Conservation (phyloP, 352 stramenopile genomes). For the Phytopythium montanum region DNA sequence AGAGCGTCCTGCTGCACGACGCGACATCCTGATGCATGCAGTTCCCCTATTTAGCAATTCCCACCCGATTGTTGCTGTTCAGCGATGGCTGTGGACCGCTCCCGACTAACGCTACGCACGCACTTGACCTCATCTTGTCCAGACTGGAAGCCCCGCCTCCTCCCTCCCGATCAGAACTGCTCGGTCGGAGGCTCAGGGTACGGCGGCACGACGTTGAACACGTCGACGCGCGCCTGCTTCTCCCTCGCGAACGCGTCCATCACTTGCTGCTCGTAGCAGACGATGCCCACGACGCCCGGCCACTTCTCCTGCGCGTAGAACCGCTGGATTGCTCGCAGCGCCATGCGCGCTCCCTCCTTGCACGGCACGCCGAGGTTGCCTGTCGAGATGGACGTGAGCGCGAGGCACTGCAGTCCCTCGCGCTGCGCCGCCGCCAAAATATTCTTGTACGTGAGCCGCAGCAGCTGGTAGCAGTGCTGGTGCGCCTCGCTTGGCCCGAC, state of each 20-base stretch:
- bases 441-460: constrained; percentile 32
- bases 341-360: constrained; percentile 22
- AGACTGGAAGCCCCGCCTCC: too few species aligned
- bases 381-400: constrained; percentile 63
- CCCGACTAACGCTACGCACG: background rate
- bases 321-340: constrained; percentile 36
- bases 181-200: constrained; percentile 7
- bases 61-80: background rate
- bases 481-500: constrained; percentile 41
- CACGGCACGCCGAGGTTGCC: constrained; percentile 46
- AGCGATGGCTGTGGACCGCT: background rate
- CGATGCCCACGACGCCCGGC: constrained; percentile 40
- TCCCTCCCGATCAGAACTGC: background rate
- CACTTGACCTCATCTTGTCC: background rate
- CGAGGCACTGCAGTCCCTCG: constrained; percentile 46
- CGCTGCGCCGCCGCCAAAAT: constrained; percentile 29
- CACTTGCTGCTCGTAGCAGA: constrained; percentile 43
- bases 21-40: too few species aligned
- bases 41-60: background rate
- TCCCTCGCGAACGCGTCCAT: constrained; percentile 32
- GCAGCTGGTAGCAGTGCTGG: constrained; percentile 13
- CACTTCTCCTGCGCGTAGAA: constrained; percentile 44
- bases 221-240: constrained; percentile 20
- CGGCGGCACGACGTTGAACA: constrained; percentile 27
- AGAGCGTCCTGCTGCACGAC: constrained; percentile 11